phyloP scores from a whole-genome alignment of 805 yeast genomes.

The Barnettozyma californica region DNA sequence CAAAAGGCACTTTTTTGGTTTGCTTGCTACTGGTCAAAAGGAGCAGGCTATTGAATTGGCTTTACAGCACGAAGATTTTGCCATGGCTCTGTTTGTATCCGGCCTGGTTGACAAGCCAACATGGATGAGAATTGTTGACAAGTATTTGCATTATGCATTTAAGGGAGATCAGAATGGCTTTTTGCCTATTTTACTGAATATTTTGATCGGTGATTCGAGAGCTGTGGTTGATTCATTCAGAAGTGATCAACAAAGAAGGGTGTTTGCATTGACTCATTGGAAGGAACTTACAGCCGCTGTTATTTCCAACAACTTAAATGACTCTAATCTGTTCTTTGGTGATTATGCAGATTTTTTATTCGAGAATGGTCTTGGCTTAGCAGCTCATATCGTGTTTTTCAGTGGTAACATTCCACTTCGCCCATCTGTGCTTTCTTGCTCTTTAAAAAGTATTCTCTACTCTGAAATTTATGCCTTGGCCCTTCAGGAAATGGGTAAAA shows the following conservation, averaged over 20 bases:
- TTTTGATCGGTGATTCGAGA: conserved; percentile 56
- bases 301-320: conserved; percentile 31
- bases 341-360: conserved; percentile 48
- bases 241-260: conserved; percentile 33
- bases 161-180: conserved; percentile 37
- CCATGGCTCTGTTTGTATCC: conserved; percentile 69
- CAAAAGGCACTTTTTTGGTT: conserved; percentile 42
- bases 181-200: conserved; percentile 54
- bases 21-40: conserved; percentile 61
- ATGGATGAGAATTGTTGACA: conserved; percentile 53
- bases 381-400: conserved; percentile 42
- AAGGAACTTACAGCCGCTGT: conserved; percentile 39
- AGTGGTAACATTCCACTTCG: conserved; percentile 43
- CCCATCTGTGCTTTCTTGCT: conserved; percentile 9
- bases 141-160: conserved; percentile 46
- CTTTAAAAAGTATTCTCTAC: conserved; percentile 26
- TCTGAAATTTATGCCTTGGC: conserved; percentile 24
- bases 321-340: conserved; percentile 35
- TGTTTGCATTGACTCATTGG: conserved; percentile 51
- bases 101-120: conserved; percentile 56
- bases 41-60: conserved; percentile 62
- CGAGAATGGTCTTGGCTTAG: conserved; percentile 28
- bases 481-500: conserved; percentile 22
- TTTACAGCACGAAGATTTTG: conserved; percentile 63
- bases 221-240: conserved; percentile 47